Conservation (phyloP, 2,329 filamentous ascomycete genomes). For the Alternaria burnsii region DNA sequence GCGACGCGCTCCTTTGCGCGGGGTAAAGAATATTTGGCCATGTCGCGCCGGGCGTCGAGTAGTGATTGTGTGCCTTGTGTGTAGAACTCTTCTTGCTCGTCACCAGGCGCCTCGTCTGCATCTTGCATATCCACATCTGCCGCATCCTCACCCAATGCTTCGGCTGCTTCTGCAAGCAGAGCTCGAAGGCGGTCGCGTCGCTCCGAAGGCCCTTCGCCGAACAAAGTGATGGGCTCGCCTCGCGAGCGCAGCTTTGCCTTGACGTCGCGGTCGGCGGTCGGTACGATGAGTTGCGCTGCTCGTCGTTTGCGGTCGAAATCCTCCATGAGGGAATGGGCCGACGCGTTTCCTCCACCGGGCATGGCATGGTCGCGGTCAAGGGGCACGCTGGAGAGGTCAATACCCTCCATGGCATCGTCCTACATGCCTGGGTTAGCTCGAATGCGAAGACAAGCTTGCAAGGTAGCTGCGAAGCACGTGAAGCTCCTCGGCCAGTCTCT, state of each 20-base stretch:
- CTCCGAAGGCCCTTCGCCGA: slow-evolving; percentile 88
- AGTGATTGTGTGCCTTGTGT: slow-evolving; percentile 80
- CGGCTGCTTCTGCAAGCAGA: slow-evolving; percentile 76
- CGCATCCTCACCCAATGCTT: slow-evolving; percentile 65
- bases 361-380: slow-evolving; percentile 87
- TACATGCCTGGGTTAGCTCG: slow-evolving; percentile 39
- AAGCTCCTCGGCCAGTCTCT: slow-evolving; percentile 32
- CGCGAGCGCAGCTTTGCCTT: slow-evolving; percentile 74
- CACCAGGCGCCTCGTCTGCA: slow-evolving; percentile 65
- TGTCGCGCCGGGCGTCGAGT: slow-evolving; percentile 76
- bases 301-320: slow-evolving; percentile 93
- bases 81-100: slow-evolving; percentile 83
- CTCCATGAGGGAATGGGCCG: slow-evolving; percentile 82
- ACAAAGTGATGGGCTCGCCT: slow-evolving; percentile 92
- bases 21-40: slow-evolving; percentile 85
- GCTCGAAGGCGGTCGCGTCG: slow-evolving; percentile 86
- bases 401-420: slow-evolving; percentile 64
- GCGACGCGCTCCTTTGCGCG: slow-evolving; percentile 79
- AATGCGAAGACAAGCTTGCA: neutral
- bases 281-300: slow-evolving; percentile 87
- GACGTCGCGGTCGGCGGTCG: slow-evolving; percentile 90
- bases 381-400: slow-evolving; percentile 70
- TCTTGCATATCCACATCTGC: slow-evolving; percentile 61
- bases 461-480: slow-evolving; percentile 13
- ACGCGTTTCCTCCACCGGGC: slow-evolving; percentile 77